Conservation (phyloP, 805 yeast species). For the Wickerhamiella spandovensis region DNA sequence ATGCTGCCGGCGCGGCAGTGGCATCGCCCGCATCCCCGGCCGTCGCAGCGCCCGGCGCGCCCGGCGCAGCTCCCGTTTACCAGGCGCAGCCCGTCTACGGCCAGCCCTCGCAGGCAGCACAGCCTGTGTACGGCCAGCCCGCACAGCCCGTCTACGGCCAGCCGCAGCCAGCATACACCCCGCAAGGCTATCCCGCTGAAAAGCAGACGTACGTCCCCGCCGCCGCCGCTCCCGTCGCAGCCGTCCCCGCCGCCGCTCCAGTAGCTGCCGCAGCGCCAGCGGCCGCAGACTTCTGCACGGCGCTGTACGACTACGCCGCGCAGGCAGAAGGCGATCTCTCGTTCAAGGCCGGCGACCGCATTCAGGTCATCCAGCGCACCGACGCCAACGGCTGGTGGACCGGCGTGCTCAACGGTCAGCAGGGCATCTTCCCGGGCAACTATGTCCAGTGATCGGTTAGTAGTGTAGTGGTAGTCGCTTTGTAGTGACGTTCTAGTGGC, state of each 20-base stretch:
- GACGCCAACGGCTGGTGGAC: constrained; percentile 98
- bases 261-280: constrained; percentile 24
- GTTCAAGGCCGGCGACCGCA: constrained; percentile 77
- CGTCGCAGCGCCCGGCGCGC: no score
- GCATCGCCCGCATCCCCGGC: no score
- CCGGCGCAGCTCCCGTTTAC: constrained; percentile 20
- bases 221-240: constrained; percentile 26
- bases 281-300: constrained; percentile 46
- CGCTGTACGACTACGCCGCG: constrained; percentile 81
- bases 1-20: background rate
- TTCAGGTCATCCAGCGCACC: constrained; percentile 71
- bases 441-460: constrained; percentile 51
- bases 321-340: constrained; percentile 87
- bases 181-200: constrained; percentile 18
- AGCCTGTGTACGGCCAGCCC: constrained; percentile 16
- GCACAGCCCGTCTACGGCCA: constrained; percentile 18
- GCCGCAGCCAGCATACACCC: constrained; percentile 17
- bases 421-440: constrained; percentile 93
- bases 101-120: constrained; percentile 9
- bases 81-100: constrained; percentile 20
- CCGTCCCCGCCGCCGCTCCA: constrained; percentile 21
- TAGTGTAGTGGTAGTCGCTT: background rate
- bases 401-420: constrained; percentile 67
- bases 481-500: no score
- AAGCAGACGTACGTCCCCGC: constrained; percentile 20